Conservation (phyloP, 306 rosid genomes). For the Corylus avellana region DNA sequence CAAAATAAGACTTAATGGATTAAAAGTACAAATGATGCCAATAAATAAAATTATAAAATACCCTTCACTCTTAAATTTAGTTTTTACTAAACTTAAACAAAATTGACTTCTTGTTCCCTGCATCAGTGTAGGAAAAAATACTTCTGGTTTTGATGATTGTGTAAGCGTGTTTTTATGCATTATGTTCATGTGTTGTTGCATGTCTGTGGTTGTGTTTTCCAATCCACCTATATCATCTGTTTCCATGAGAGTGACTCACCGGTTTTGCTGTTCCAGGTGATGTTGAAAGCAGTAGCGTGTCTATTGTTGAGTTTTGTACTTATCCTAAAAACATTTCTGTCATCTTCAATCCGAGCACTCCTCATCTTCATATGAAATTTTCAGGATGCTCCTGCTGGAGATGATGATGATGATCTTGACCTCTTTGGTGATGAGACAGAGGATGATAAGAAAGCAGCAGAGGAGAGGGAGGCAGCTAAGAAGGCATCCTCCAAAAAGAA, state of each 20-base stretch:
- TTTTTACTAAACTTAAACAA: too few species aligned
- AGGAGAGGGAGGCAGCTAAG: conserved; percentile 75
- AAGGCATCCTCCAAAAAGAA: conserved; percentile 77
- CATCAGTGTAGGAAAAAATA: too few species aligned
- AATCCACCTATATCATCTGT: background rate
- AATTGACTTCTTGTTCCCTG: too few species aligned
- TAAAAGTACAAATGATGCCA: too few species aligned
- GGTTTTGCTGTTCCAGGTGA: background rate
- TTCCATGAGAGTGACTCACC: background rate
- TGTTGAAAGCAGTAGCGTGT: background rate
- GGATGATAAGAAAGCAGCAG: conserved; percentile 88
- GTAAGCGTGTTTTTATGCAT: background rate
- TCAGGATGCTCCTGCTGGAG: conserved; percentile 59
- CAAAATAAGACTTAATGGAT: too few species aligned
- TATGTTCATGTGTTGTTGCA: background rate
- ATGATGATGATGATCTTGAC: conserved; percentile 77
- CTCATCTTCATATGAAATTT: conserved; percentile 8
- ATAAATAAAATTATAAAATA: too few species aligned
- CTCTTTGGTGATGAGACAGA: conserved; percentile 95
- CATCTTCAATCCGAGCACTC: background rate
- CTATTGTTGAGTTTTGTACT: background rate
- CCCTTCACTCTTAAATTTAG: too few species aligned
- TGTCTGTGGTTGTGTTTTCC: background rate
- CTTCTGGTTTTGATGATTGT: background rate
- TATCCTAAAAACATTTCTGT: background rate